Percentiles rank a stretch among this genome's conserved stretches.
These are phyloP conservation scores for Aureobasidium leucospermi DNA, from an alignment of 2,329 filamentous ascomycete genomes.

Conservation along the genomic window DNA sequence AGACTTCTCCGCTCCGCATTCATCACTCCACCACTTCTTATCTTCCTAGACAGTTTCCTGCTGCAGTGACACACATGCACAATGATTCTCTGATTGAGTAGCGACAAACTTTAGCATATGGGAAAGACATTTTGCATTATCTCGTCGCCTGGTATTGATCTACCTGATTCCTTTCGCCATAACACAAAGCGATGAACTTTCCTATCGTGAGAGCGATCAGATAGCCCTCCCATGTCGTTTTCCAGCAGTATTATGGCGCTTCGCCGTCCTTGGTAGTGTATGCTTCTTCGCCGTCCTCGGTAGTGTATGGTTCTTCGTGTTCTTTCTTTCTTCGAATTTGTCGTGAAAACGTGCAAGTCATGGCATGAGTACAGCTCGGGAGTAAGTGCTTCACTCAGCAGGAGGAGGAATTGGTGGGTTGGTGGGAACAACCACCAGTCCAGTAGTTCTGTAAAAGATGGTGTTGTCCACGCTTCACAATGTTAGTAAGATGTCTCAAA, in stretches of 20 bases:
- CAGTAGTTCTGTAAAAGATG: slow-evolving; percentile 23
- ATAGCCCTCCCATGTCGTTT: no score
- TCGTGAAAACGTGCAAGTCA: background rate
- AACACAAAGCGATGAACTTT: no score
- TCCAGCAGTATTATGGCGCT: no score
- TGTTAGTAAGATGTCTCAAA: background rate
- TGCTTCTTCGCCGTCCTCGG: no score
- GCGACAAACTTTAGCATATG: no score
- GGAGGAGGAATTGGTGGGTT: slow-evolving; percentile 14
- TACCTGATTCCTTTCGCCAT: no score
- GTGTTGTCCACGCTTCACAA: slow-evolving; percentile 19
- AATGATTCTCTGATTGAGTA: background rate
- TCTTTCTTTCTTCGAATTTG: no score
- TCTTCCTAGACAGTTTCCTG: background rate
- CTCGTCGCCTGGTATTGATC: no score
- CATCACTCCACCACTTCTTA: background rate
- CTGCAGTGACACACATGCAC: background rate
- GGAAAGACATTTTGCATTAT: no score
- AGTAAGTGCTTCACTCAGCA: background rate
- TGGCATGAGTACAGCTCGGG: background rate
- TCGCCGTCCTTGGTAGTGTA: no score
- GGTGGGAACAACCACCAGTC: slow-evolving; percentile 17
- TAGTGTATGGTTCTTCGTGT: no score
- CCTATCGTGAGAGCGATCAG: no score
- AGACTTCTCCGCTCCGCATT: slow-evolving; percentile 5